These are phyloP conservation scores for Colletotrichum somersetense DNA, from an alignment of 2,329 filamentous ascomycete species.

Conservation along the genomic window DNA sequence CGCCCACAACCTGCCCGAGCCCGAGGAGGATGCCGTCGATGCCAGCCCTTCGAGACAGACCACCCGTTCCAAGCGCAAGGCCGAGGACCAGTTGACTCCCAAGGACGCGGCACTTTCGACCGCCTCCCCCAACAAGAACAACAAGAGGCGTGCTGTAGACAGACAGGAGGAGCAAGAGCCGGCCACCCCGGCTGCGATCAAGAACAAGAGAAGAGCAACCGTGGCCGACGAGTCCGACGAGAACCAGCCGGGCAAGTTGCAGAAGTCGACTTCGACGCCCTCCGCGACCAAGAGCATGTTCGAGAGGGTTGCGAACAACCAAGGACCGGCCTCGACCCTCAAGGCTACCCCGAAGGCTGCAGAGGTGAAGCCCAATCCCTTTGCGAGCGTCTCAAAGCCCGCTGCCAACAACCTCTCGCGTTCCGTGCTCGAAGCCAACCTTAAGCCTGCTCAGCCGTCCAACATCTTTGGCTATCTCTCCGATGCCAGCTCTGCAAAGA, in stretches of 20 bases:
- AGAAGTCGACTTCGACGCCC: slow-evolving; percentile 58
- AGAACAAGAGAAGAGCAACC: slow-evolving; percentile 67
- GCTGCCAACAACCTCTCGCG: slow-evolving; percentile 55
- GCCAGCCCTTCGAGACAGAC: slow-evolving; percentile 51
- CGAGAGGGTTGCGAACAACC: slow-evolving; percentile 68
- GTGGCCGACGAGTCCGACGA: slow-evolving; percentile 59
- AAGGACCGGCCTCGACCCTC: slow-evolving; percentile 48
- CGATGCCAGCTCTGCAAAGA: slow-evolving; percentile 67
- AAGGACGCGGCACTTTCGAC: slow-evolving; percentile 52
- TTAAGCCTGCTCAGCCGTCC: slow-evolving; percentile 51
- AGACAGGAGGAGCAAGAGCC: slow-evolving; percentile 52
- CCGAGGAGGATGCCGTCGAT: slow-evolving; percentile 57
- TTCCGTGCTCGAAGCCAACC: slow-evolving; percentile 56
- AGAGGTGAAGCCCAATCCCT: slow-evolving; percentile 50
- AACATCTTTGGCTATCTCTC: slow-evolving; percentile 74
- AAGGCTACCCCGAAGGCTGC: slow-evolving; percentile 50
- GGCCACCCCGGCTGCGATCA: slow-evolving; percentile 54
- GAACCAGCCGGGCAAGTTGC: slow-evolving; percentile 63
- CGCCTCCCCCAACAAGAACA: slow-evolving; percentile 54
- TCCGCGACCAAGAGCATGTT: slow-evolving; percentile 69
- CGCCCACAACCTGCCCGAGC: slow-evolving; percentile 66
- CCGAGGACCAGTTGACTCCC: slow-evolving; percentile 61
- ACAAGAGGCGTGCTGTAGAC: slow-evolving; percentile 64
- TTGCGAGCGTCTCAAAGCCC: slow-evolving; percentile 51
- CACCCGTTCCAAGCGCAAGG: slow-evolving; percentile 65